Conservation (phyloP, 768 basidiomycete genomes). For the Leccinum variicolor region DNA sequence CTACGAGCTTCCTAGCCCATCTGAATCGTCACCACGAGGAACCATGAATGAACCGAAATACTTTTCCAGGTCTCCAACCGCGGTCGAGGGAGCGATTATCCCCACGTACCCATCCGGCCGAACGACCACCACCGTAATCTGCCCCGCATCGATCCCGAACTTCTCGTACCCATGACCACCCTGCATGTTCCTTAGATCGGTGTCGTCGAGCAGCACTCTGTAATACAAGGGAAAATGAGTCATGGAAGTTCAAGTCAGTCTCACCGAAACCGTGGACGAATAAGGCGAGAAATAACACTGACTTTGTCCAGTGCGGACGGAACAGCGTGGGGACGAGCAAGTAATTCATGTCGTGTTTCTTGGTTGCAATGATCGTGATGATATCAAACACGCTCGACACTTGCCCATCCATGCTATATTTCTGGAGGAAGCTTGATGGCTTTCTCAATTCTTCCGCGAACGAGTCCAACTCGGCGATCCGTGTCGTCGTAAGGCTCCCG, state of each 20-base stretch:
- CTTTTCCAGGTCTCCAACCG: conserved; percentile 35
- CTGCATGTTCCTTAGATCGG: not conserved
- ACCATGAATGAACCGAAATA: conserved; percentile 51
- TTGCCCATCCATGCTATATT: not conserved
- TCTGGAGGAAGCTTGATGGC: not conserved
- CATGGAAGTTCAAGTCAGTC: not conserved
- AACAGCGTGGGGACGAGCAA: not conserved
- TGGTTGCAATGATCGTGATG: not conserved
- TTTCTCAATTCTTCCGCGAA: not conserved
- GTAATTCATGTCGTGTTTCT: not conserved
- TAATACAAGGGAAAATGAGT: not conserved
- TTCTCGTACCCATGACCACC: conserved; percentile 35
- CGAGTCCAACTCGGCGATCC: not conserved
- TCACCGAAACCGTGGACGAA: not conserved
- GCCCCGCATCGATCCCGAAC: conserved; percentile 31
- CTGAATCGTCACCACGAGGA: conserved; percentile 2
- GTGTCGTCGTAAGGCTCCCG: not conserved
- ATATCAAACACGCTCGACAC: not conserved
- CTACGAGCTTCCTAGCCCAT: not conserved
- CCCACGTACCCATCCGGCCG: conserved; percentile 18
- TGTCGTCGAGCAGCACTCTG: not conserved
- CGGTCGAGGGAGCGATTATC: conserved; percentile 21
- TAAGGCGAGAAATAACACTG: not conserved
- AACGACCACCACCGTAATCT: conserved; percentile 34
- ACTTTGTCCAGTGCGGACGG: not conserved